phyloP scores from a whole-genome alignment of 768 basidiomycete genomes.

The Auriscalpium orientale region DNA sequence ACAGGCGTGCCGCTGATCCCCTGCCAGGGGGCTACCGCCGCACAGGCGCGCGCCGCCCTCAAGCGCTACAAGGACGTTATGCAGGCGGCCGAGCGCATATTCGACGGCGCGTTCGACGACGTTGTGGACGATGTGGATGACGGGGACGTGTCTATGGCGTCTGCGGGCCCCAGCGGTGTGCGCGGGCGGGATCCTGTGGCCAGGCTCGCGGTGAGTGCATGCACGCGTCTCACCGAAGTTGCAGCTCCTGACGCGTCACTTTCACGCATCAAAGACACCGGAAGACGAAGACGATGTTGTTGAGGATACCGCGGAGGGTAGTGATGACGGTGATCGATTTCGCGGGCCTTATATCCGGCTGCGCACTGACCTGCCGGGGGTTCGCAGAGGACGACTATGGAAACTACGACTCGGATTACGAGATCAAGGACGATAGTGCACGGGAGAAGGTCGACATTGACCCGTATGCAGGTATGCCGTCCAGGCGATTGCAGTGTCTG shows the following conservation, averaged over 20 bases:
- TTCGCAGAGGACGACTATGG: conserved; percentile 47
- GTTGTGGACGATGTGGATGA: conserved; percentile 20
- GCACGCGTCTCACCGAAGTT: not conserved
- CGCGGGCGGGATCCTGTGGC: not conserved
- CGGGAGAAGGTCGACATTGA: conserved; percentile 56
- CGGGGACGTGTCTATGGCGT: conserved; percentile 20
- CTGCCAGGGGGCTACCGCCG: conserved; percentile 67
- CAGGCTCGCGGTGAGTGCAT: conserved; percentile 8
- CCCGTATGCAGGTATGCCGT: conserved; percentile 71
- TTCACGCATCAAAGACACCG: conserved; percentile 39
- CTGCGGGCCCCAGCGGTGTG: conserved; percentile 1
- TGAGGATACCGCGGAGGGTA: conserved; percentile 38
- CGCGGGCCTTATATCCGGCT: not conserved
- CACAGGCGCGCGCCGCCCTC: conserved; percentile 80
- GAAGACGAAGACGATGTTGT: conserved; percentile 48
- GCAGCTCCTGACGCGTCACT: not conserved
- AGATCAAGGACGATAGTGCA: conserved; percentile 33
- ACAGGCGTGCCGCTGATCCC: not conserved
- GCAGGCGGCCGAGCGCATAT: conserved; percentile 82
- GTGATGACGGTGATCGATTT: conserved; percentile 46
- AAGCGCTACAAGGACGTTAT: conserved; percentile 81
- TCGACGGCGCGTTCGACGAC: conserved; percentile 67
- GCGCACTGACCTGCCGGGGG: not conserved
- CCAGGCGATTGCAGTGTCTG: not conserved
- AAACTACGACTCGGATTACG: conserved; percentile 81